A percentile compares a stretch with the other conserved stretches of the same genome.
Conservation (phyloP, 192 early-diverging fungal species). For the Podila epigama region DNA sequence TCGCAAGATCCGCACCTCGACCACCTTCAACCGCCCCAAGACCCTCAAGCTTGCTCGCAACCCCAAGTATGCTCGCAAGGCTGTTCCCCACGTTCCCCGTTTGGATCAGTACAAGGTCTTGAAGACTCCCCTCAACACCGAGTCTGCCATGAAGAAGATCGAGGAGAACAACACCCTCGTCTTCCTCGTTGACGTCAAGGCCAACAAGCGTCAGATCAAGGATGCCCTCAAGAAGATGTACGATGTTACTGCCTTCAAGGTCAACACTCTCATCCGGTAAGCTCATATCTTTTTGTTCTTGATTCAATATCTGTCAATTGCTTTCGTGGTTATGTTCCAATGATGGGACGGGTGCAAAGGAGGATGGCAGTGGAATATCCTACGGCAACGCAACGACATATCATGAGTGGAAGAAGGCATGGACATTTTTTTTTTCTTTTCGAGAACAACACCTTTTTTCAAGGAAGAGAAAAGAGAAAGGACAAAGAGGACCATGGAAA, state of each 20-base stretch:
- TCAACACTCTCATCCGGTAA: slow-evolving; percentile 96
- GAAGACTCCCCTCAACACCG: slow-evolving; percentile 93
- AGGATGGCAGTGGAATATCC: too few relatives aligned
- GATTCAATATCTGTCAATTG: too few relatives aligned
- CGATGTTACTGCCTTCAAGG: slow-evolving; percentile 93
- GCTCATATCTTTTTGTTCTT: not conserved
- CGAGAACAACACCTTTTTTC: too few relatives aligned
- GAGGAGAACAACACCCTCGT: slow-evolving; percentile 99
- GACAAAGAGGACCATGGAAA: too few relatives aligned
- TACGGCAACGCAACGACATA: too few relatives aligned
- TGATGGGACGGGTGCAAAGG: too few relatives aligned
- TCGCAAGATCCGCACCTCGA: slow-evolving; percentile 89
- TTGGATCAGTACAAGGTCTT: slow-evolving; percentile 93
- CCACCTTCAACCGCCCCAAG: slow-evolving; percentile 97
- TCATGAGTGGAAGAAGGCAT: too few relatives aligned
- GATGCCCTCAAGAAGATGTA: slow-evolving; percentile 97
- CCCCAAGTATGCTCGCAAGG: slow-evolving; percentile 95
- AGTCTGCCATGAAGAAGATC: slow-evolving; percentile 99
- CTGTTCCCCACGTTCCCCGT: slow-evolving; percentile 76
- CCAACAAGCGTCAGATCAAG: slow-evolving; percentile 99
- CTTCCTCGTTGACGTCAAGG: slow-evolving; percentile 94
- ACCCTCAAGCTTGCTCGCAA: slow-evolving; percentile 87
- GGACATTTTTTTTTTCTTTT: too few relatives aligned
- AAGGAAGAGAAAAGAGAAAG: too few relatives aligned
- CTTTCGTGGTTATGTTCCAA: too few relatives aligned